Evolutionary conservation across 2,329 filamentous ascomycete species (phyloP).

Genomic region (Penicillium hordei): DNA sequence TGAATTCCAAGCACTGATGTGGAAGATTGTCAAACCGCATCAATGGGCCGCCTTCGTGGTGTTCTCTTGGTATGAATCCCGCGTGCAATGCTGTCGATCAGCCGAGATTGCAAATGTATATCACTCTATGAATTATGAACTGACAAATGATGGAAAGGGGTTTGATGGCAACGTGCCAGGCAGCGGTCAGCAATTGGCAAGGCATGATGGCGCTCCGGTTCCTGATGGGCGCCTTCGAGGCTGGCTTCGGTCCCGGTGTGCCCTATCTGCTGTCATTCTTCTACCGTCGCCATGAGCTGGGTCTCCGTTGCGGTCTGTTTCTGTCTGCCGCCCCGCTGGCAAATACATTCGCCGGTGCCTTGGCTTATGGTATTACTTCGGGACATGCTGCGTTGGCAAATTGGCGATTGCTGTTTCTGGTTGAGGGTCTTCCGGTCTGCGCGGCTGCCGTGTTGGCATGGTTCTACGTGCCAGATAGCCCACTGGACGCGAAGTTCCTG

Average conservation of each 20-base stretch:
- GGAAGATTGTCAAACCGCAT: slow-evolving; percentile 46
- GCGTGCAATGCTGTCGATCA: slow-evolving; percentile 18
- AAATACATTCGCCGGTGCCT: slow-evolving; percentile 72
- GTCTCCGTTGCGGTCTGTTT: slow-evolving; percentile 58
- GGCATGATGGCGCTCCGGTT: slow-evolving; percentile 53
- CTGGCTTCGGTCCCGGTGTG: slow-evolving; percentile 48
- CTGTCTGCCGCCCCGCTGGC: slow-evolving; percentile 64
- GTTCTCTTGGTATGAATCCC: slow-evolving; percentile 39
- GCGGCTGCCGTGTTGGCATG: slow-evolving; percentile 56
- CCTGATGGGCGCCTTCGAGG: slow-evolving; percentile 49
- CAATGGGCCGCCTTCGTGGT: slow-evolving; percentile 47
- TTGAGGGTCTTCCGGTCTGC: slow-evolving; percentile 64
- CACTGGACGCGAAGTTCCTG: slow-evolving; percentile 55
- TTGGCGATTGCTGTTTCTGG: slow-evolving; percentile 66
- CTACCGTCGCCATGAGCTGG: slow-evolving; percentile 59
- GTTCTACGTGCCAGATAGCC: slow-evolving; percentile 56
- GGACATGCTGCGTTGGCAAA: slow-evolving; percentile 57
- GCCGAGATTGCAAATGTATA: slow-evolving; percentile 13
- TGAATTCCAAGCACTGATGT: slow-evolving; percentile 46
- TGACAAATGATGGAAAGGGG: slow-evolving; percentile 38
- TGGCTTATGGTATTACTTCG: slow-evolving; percentile 65
- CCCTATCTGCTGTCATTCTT: slow-evolving; percentile 58
- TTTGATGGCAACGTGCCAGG: slow-evolving; percentile 49
- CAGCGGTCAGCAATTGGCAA: slow-evolving; percentile 46
- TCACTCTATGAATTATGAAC: slow-evolving; percentile 7